Base-by-base conservation (phyloP, 129 eudicot genomes). In the Silybum marianum region DNA sequence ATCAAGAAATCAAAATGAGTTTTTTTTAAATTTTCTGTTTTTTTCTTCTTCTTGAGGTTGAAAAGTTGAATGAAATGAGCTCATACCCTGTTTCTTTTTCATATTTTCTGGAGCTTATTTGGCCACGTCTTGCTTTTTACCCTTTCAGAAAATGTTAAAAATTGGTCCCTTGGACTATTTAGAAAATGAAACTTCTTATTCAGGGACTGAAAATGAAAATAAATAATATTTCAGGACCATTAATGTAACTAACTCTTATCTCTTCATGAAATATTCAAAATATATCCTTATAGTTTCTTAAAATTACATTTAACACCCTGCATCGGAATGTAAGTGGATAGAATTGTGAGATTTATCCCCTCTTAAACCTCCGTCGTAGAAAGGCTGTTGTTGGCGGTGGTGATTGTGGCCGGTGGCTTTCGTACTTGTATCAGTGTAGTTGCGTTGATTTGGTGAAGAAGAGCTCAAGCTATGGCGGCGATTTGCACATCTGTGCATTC, bases 121-220 rank as follows among this genome's bases (percentile, higher is more conserved):
- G 66, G 90, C 93, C 93, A 90, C 93, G 89, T 85, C 81, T 67
- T 24, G 13, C 71, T 48, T 71, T 19, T 79, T 34, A 70, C 69
- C 69, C 82, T 10, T 70, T 79, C 23, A 22, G 9, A 13, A 70
- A 67, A 32, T n/a, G 18, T 48, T 30, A 42, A 68, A 78, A 40
- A 23, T 39, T 39, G 19, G 63, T 40, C 81, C 81, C 73, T 42
- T 78, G 0, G 1, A 72, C 25, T 72, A 58, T 32, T 75, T 19
- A 58, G 3, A 60, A 72, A 72, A 44, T n/a, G 24, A 58, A 62
- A 10, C 10, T 42, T 28, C 19, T 7, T 2, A 58, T 7, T 19
- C 5, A 74, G 48, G 71, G 75, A 28, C 76, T 3, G 24, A 66
- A 42, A 28, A 42, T 67, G 28, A 0, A 74, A 73, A 38, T 6